Evolutionary conservation across 257 asterid species (phyloP).

Genomic region (Nicotiana otophora): DNA sequence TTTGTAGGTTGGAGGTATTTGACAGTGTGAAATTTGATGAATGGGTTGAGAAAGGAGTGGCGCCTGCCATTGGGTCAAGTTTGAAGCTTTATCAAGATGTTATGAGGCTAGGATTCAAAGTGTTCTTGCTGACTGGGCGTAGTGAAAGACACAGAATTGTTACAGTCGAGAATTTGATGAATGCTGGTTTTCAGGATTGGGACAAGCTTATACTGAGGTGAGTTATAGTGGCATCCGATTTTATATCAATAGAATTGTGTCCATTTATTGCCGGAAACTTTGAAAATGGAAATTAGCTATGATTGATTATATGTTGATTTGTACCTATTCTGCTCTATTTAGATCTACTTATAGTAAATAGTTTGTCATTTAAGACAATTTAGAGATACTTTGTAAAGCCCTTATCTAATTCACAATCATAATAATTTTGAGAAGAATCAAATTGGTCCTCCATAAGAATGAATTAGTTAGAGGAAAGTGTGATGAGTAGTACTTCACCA

Average conservation of each 20-base stretch:
- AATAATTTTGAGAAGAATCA: background rate
- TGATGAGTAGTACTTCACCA: background rate
- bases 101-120: slow-evolving; percentile 50
- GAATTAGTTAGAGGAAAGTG: background rate
- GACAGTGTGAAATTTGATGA: slow-evolving; percentile 50
- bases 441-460: background rate
- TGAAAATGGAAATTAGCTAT: background rate
- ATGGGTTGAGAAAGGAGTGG: slow-evolving; percentile 78
- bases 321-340: background rate
- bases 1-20: slow-evolving; percentile 64
- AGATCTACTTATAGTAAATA: background rate
- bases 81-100: slow-evolving; percentile 67
- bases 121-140: slow-evolving; percentile 65
- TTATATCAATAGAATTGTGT: background rate
- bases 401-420: background rate
- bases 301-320: background rate
- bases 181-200: slow-evolving; percentile 65
- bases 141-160: slow-evolving; percentile 51
- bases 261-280: background rate
- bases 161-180: slow-evolving; percentile 57
- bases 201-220: slow-evolving; percentile 77
- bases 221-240: background rate
- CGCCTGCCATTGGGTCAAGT: slow-evolving; percentile 51
- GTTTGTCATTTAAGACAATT: background rate
- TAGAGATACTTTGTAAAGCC: background rate